These are phyloP conservation scores for Calophaca sinica DNA, from an alignment of 306 rosid genomes.

Conservation along the genomic window DNA sequence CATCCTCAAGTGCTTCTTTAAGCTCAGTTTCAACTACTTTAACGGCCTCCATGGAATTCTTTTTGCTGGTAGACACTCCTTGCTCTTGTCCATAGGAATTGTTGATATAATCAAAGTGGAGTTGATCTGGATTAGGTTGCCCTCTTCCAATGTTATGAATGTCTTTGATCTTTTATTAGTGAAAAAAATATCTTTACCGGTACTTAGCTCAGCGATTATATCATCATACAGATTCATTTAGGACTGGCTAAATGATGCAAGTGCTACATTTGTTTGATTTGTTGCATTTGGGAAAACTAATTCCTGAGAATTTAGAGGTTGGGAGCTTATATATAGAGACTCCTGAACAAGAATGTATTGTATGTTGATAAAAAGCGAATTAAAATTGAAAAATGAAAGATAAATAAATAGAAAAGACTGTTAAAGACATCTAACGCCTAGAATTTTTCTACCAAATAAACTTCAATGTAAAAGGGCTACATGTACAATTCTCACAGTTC, in stretches of 20 bases:
- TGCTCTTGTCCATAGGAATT: background rate
- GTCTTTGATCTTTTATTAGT: background rate
- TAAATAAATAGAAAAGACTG: background rate
- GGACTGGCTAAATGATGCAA: background rate
- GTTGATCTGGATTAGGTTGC: too few relatives aligned
- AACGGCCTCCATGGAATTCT: background rate
- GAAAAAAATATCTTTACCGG: background rate
- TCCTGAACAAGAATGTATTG: conserved; percentile 2
- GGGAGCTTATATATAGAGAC: background rate
- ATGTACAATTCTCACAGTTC: background rate
- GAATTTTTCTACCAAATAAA: too few relatives aligned
- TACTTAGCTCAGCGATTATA: background rate
- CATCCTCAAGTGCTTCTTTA: background rate
- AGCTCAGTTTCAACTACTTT: background rate
- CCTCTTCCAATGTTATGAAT: background rate
- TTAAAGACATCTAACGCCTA: too few relatives aligned
- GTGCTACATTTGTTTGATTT: background rate
- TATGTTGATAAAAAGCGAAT: background rate
- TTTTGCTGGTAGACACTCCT: background rate
- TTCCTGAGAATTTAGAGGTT: background rate
- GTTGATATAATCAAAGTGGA: background rate
- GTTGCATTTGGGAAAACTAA: background rate
- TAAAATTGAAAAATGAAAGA: background rate
- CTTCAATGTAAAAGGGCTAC: background rate
- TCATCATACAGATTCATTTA: background rate